Evolutionary conservation across 495 filamentous ascomycete species (phyloP), one percentile per base, ranked within the genome.

Genomic region (Rostrohypoxylon terebratum): DNA sequence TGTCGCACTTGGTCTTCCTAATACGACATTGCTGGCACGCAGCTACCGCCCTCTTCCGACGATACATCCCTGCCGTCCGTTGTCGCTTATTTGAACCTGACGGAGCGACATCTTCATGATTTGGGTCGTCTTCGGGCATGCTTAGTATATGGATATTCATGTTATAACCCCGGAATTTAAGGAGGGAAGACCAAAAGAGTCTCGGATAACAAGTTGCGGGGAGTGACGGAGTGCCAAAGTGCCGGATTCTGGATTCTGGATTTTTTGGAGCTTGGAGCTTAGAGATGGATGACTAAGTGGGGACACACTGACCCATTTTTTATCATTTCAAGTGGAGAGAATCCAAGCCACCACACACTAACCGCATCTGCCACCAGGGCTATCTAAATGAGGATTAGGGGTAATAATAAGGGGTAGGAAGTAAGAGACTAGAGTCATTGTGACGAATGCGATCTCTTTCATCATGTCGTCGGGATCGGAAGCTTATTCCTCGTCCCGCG

Each of bases 1-100:
- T 58, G 33, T 58, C 54, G 34, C 54, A 58, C 21, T 58, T 58
- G 9, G 54, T 58, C 54, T 58, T 58, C 33, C 54, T 58, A 16
- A 58, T 38, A 58, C 54, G 54, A 14, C 54, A 58, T 6, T 58
- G 54, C 16, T 58, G 54, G 8, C 54, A 58, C 9, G 54, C 54
- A 40, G 54, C 54, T 58, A 58, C 54, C n/a, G 54, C 54, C 20
- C 54, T 58, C 20, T 38, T 58, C 54, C 54, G 54, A 10, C 54
- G 54, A 21, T 58, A 58, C 54, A 58, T 58, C 33, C 54, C 54
- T 13, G 54, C 31, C 16, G 54, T 58, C 6, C 54, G 54, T 16
- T 58, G 54, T 21, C 54, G 31, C 54, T 58, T 58, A 23, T 58
- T 58, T 21, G 54, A 18, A 9, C 5, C 18, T 4, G 28, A 16